Conservation (phyloP, 164 flowering plant species). For the Dillenia suffruticosa region DNA sequence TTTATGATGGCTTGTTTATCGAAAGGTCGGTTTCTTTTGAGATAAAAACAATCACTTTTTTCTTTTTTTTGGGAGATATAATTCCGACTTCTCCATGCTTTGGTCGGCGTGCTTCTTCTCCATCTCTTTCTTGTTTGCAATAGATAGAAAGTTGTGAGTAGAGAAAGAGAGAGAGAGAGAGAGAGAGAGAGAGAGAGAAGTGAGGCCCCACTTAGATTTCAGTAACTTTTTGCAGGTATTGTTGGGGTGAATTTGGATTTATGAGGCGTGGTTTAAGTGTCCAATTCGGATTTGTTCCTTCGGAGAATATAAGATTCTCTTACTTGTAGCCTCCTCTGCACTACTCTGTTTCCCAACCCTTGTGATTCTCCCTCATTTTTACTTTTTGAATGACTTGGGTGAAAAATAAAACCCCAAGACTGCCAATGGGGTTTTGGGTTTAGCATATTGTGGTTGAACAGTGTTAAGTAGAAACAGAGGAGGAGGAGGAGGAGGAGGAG, state of each 20-base stretch:
- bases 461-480: constrained; percentile 8
- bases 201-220: constrained; percentile 40
- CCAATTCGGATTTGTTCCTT: constrained; percentile 22
- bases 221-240: constrained; percentile 45
- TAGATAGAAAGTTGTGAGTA: constrained; percentile 5
- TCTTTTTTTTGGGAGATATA: background rate
- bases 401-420: background rate
- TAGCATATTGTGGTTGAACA: background rate
- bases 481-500: constrained; percentile 2
- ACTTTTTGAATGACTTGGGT: background rate
- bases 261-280: constrained; percentile 26
- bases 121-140: constrained; percentile 23
- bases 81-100: constrained; percentile 26
- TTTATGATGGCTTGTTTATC: constrained; percentile 22
- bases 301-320: constrained; percentile 1
- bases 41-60: constrained; percentile 21
- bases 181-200: too few relatives aligned
- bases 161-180: too few relatives aligned
- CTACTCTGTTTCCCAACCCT: too few relatives aligned
- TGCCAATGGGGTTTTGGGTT: constrained; percentile 8
- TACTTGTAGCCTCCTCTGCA: background rate
- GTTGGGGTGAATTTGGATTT: constrained; percentile 44
- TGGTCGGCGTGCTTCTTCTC: constrained; percentile 52
- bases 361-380: too few relatives aligned
- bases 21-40: constrained; percentile 66